Evolutionary conservation across 768 basidiomycete species (phyloP), one percentile per base, ranked within the genome.

Genomic region (Glaciozyma antarctica): DNA sequence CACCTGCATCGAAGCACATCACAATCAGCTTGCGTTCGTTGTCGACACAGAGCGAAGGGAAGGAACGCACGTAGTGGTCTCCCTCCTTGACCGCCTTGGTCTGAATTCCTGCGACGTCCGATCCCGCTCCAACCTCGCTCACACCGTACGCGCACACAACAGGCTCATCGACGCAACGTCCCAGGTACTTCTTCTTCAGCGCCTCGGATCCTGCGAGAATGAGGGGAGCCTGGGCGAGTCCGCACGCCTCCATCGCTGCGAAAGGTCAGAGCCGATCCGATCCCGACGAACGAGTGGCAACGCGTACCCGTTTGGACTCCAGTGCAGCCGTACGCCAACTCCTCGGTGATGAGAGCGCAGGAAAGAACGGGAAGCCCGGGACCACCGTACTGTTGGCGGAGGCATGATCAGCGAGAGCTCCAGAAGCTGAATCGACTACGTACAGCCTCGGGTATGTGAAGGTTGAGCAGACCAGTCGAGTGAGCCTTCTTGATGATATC

Each of bases 41-140:
- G 38, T 41, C 38, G 32, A 5, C 12, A 41, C 10, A 10, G 5
- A 26, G 17, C 16, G 15, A 21, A 32, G n/a, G n/a, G 16, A 32
- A 28, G 13, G 15, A 26, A 17, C 53, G 32, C 0, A 75, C 68
- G 67, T 74, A 77, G 24, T 72, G 58, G 49, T 75, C 77, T 17
- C 75, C 76, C 53, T 68, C 72, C 68, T 77, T 76, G 52, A 70
- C 74, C 0, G 78, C 78, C 58, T 69, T 72, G 16, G 78, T 79
- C 58, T 72, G 72, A 63, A 79, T 78, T 6, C 71, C 71, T n/a
- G 77, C 78, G 22, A 79, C 78, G 64, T 79, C 78, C 38, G 76
- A 77, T 8, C 78, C 78, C 3, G 77, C 77, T 26, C 73, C 73
- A 1, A 77, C 77, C 61, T 79, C 78, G 1, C 76, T 76, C 61